These are phyloP conservation scores for Ophiostoma fasciatum DNA, from an alignment of 2,329 filamentous ascomycete species.

Conservation along the genomic window DNA sequence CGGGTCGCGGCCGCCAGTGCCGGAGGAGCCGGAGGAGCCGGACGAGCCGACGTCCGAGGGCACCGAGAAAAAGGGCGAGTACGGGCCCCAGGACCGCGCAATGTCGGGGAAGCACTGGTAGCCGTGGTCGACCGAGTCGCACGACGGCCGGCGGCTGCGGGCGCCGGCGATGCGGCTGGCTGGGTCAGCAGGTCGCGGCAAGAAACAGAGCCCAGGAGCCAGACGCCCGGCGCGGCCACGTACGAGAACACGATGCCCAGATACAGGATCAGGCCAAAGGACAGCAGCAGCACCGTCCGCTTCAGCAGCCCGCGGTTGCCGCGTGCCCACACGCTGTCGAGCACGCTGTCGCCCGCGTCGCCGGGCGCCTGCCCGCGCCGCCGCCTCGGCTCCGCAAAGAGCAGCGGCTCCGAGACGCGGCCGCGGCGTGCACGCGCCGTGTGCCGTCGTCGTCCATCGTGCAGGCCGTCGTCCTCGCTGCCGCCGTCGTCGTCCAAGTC, in stretches of 20 bases:
- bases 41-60: slow-evolving; percentile 36
- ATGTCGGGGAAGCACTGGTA: slow-evolving; percentile 48
- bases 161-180: neutral
- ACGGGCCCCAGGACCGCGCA: slow-evolving; percentile 69
- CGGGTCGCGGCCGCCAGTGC: too few species aligned
- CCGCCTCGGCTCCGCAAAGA: neutral
- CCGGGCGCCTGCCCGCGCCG: neutral
- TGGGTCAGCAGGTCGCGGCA: too few species aligned
- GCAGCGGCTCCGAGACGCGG: slow-evolving; percentile 3
- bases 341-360: neutral
- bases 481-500: slow-evolving; percentile 1
- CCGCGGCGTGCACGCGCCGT: neutral
- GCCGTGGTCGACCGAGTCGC: slow-evolving; percentile 38
- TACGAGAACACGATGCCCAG: slow-evolving; percentile 15
- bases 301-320: slow-evolving; percentile 11
- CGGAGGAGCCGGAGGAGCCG: too few species aligned
- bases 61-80: slow-evolving; percentile 70
- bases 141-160: slow-evolving; percentile 16
- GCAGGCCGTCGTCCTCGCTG: neutral
- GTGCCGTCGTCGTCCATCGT: neutral
- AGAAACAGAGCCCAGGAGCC: neutral
- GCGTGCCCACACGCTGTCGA: slow-evolving; percentile 6
- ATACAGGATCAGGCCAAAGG: slow-evolving; percentile 12
- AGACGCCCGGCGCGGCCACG: neutral
- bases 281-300: slow-evolving; percentile 13